Base-by-base conservation (phyloP, 139 green algal species). In the Trebouxia sp. region DNA sequence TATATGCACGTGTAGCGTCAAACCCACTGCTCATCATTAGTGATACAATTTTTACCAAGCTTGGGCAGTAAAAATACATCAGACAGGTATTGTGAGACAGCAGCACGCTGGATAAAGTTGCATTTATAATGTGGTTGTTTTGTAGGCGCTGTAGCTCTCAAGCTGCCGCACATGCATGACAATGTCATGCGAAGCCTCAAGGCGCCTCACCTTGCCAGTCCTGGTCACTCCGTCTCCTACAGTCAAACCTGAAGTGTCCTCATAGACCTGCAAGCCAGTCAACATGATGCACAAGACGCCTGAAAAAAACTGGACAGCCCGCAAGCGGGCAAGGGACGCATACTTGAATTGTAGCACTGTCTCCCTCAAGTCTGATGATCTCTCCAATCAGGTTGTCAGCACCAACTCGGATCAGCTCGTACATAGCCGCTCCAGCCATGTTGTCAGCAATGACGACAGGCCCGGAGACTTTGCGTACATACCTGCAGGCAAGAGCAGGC, bases 371-470 rank as follows among this genome's bases (percentile, higher is more conserved):
- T 37, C 97, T 92, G 88, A 99, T 99, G 85, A 99, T 98, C 84
- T 99, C 97, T 37, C 97, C 97, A 80, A 99, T 99, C 55, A 99
- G 91, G 37, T 94, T 90, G 78, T 98, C 93, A 10, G 87, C 62
- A 20, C 97, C 97, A 38, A 99, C 97, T 38, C 97, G 93, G 26
- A 99, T 95, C 32, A 99, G 92, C 92, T 99, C 97, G 87, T 99
- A 99, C 97, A 99, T 99, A 24, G 96, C 96, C 30, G 93, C 88
- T 17, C 96, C 96, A 69, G 84, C 85, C 96, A 99, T 99, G 77
- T 93, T 90, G 55, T 95, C 90, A 32, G 97, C 97, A 62, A 99
- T 89, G 15, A 99, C 97, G 74, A 98, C 97, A 67, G 97, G 97
- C 4, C 97, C 97, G 6, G 97, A 99, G 10, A 99, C 96, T 85